A percentile compares a stretch with the other conserved stretches of the same genome.
Conservation (phyloP, 1,284 basidiomycete species). For the Ceratorhiza oryzae-sativae region DNA sequence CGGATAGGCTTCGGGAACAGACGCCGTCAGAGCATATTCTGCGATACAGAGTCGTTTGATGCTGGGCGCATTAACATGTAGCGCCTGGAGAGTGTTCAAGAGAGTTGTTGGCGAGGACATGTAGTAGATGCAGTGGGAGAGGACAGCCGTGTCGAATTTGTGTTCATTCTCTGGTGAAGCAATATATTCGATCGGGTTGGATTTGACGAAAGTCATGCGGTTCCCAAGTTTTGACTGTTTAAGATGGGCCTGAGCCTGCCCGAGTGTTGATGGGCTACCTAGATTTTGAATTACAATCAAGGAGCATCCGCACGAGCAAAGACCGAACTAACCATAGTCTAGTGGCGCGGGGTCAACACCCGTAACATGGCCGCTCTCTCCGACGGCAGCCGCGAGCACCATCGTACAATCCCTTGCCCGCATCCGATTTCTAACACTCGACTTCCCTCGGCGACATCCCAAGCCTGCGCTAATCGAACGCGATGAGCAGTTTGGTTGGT, state of each 20-base stretch:
- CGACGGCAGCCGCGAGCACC: conserved; percentile 53
- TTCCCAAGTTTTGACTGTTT: conserved; percentile 50
- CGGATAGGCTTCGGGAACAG: conserved; percentile 46
- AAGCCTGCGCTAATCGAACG: conserved; percentile 50
- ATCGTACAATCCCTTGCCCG: conserved; percentile 57
- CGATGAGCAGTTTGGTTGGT: conserved; percentile 51
- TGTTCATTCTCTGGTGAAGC: conserved; percentile 39
- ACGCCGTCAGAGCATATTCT: conserved; percentile 52
- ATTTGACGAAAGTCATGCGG: conserved; percentile 53
- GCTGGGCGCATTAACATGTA: conserved; percentile 45
- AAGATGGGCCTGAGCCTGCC: conserved; percentile 53
- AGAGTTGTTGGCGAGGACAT: conserved; percentile 53
- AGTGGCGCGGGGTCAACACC: conserved; percentile 55
- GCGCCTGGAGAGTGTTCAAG: conserved; percentile 49
- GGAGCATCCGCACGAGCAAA: too few species aligned
- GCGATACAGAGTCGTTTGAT: conserved; percentile 51
- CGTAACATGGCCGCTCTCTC: conserved; percentile 52
- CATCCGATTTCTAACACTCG: conserved; percentile 55
- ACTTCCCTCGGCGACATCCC: conserved; percentile 50
- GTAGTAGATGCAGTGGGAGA: conserved; percentile 56
- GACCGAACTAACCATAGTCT: conserved; percentile 51
- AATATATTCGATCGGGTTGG: conserved; percentile 51
- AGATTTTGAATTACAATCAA: too few species aligned
- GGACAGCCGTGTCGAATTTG: conserved; percentile 52
- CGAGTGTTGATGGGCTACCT: conserved; percentile 55